Base-by-base conservation (phyloP, 2,329 filamentous ascomycete genomes). In the Claviceps humidiphila region DNA sequence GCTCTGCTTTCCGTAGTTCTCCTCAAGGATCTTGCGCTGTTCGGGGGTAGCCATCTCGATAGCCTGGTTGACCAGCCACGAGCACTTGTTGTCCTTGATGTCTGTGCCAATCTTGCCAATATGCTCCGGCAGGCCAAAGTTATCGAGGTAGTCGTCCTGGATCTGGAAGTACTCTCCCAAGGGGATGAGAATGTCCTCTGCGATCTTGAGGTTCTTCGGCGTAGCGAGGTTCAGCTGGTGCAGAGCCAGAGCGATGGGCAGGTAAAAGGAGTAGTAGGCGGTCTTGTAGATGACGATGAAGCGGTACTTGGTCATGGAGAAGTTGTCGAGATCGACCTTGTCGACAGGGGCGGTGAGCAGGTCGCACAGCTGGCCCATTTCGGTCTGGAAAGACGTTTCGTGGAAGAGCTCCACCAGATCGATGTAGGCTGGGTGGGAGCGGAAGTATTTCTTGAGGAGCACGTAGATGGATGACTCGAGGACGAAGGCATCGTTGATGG, bases 241-340 rank as follows among this genome's bases (percentile, higher is more conserved):
- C 61, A 98, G 77, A 5, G 93, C 88, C 45, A 98, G 80, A 9
- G 89, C 91, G 52, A 98, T 89, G 54, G 93, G 93, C 14, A 98
- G 85, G 74, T 97, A 97, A 79, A 98, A 98, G 65, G 87, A 94
- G 78, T 98, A 98, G 77, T 94, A 98, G 50, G 93, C 90, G 24
- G 93, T 98, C 82, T 98, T 98, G 83, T 95, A 97, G 72, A 95
- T 87, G 73, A 98, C 93, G 65, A 98, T 98, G 78, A 97, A 98
- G 63, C 77, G 83, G 77, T 95, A 95, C 78, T 95, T 98, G 56
- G 90, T 80, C 70, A 96, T 77, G 69, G 83, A 89, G 78, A 98
- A 98, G 76, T 95, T 95, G 77, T 87, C 77, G 58, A 98, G 83
- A 72, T 97, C 83, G 64, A 97, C 87, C 56, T 84, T 76, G 68